Evolutionary conservation across 2,329 filamentous ascomycete genomes (phyloP), one percentile per base, ranked within the genome.

Genomic region (Apiospora kogelbergensis): DNA sequence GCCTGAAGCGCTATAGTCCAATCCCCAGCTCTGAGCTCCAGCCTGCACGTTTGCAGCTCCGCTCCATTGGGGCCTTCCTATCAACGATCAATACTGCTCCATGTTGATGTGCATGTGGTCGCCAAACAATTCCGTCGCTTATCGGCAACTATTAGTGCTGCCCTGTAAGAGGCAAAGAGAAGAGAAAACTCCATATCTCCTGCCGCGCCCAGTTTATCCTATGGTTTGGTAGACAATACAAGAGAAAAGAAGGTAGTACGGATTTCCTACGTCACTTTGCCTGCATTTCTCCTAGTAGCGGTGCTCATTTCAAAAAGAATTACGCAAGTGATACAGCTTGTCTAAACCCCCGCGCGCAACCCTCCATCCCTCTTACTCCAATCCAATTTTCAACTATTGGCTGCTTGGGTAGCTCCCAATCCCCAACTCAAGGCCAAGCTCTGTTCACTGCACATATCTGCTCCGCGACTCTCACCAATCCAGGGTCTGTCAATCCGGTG

Each of bases 11-110:
- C 53, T n/a, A n/a, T 60, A 60, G 53, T 9, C 9, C 30, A 30
- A 22, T 60, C 53, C 53, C 53, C 53, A 60, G 53, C 53, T 60
- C 53, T n/a, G 53, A 37, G 53, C 53, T 60, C 53, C 53, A 60
- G 46, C 46, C 53, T 60, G 17, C 53, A 60, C 48, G 48, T 57
- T 57, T 33, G 48, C 48, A 57, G 48, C 46, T 53, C 46, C 46
- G 46, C 46, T 17, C 46, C 13, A 48, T 48, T 46, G 44, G 45
- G 45, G n/a, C 22, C 22, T 48, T 48, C 46, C 48, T 57, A n/a
- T 57, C 48, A 57, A 57, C 26, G 30, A 33, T 57, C 48, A 33
- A 57, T 33, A 20, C 53, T 60, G 53, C 30, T 60, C 53, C 53
- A 37, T 60, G 48, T 53, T 57, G 48, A 57, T 37, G 53, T 37